A percentile compares a stretch with the other conserved stretches of the same genome.
Evolutionary conservation across 371 early-diverging fungal genomes (phyloP).

Genomic region (Entomophthora muscae): DNA sequence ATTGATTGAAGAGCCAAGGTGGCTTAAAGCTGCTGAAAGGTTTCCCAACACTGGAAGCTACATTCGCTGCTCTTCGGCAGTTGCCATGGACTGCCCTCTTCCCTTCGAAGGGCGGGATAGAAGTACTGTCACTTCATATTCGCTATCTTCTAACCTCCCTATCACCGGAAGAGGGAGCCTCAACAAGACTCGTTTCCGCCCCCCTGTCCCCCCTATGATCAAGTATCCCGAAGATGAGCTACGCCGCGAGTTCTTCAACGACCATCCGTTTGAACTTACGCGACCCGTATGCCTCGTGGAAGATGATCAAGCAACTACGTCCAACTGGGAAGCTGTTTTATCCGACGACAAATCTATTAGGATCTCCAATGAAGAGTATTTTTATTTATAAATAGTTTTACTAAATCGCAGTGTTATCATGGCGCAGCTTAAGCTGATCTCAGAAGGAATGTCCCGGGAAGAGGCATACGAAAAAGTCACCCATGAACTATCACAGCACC

Average conservation of each 20-base stretch:
- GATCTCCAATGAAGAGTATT: neutral
- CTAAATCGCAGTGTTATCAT: conserved; percentile 37
- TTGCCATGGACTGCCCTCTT: neutral
- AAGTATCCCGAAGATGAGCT: conserved; percentile 73
- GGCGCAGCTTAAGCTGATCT: conserved; percentile 57
- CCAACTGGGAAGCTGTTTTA: neutral
- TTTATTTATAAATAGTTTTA: neutral
- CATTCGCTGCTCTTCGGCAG: neutral
- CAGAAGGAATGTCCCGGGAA: conserved; percentile 35
- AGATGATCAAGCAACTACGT: conserved; percentile 13
- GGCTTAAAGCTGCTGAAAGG: neutral
- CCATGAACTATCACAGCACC: neutral
- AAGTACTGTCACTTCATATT: neutral
- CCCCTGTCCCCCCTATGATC: conserved; percentile 30
- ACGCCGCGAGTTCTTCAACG: conserved; percentile 61
- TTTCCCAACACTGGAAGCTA: neutral
- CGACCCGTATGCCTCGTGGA: conserved; percentile 47
- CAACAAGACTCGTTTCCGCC: neutral
- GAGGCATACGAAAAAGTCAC: conserved; percentile 55
- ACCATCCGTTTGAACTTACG: conserved; percentile 73
- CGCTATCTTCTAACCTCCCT: neutral
- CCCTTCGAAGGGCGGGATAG: neutral
- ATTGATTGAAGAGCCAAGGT: neutral
- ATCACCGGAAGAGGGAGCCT: neutral
- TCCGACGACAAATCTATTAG: neutral